Percentiles rank a stretch among this genome's conserved stretches.
Conservation (phyloP, 371 early-diverging fungal species). For the Apophysomyces trapeziformis region DNA sequence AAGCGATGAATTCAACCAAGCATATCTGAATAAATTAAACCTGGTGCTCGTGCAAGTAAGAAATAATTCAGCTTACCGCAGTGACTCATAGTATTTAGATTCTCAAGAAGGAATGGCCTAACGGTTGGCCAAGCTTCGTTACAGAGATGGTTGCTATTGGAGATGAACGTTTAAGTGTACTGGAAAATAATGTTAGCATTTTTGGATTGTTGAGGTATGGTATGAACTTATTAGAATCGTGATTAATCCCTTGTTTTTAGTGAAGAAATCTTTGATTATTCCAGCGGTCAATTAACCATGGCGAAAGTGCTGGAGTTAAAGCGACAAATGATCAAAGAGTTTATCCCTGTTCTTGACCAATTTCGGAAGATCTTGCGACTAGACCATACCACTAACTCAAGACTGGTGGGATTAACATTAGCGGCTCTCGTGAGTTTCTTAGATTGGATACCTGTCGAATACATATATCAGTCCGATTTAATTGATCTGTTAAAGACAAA, state of each 20-base stretch:
- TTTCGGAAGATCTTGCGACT: constrained; percentile 88
- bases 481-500: constrained; percentile 76
- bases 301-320: constrained; percentile 83
- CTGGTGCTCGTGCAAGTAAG: constrained; percentile 85
- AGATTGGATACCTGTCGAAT: constrained; percentile 95
- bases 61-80: background rate
- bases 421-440: constrained; percentile 86
- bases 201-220: constrained; percentile 84
- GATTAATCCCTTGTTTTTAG: constrained; percentile 37
- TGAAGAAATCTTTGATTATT: constrained; percentile 96
- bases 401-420: constrained; percentile 81
- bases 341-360: constrained; percentile 88
- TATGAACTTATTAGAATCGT: too few species aligned
- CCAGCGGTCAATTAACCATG: constrained; percentile 91
- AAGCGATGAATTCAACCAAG: constrained; percentile 58
- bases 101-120: constrained; percentile 99
- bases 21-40: constrained; percentile 83
- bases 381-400: constrained; percentile 64
- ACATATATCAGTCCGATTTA: constrained; percentile 88
- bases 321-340: constrained; percentile 89
- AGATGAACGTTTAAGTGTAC: constrained; percentile 80
- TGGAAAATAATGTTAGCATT: constrained; percentile 97
- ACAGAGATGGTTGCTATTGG: constrained; percentile 90
- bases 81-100: constrained; percentile 59
- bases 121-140: constrained; percentile 97